Evolutionary conservation across 768 basidiomycete species (phyloP), one percentile per base, ranked within the genome.

Genomic region (Pholiota microspora): DNA sequence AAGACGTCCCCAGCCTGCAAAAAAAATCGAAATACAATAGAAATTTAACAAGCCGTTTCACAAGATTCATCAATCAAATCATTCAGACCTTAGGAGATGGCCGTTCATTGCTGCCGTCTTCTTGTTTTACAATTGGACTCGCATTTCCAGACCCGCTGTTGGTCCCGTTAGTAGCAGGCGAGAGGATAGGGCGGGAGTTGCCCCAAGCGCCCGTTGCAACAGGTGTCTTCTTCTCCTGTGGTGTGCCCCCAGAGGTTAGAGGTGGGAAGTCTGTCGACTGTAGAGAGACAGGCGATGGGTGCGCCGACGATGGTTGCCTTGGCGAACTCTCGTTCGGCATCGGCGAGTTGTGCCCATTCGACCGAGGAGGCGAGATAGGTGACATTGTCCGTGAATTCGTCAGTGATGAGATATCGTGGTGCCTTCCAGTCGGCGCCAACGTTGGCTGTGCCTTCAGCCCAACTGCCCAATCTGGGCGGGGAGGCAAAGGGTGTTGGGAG

Each of bases 391-490:
- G 76, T 34, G 71, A 73, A 59, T 62, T 76, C 55, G 54, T 61
- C 54, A 63, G 62, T 8, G 70, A 68, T 56, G n/a, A n/a, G n/a
- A 78, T 75, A 45, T 86, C 83, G 55, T 82, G 82, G 63, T 84
- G 80, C 8, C 84, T 77, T 34, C 45, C 42, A 13, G 88, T n/a
- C n/a, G n/a, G n/a, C n/a, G n/a, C 81, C 24, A 88, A 68, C 10
- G 83, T 88, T 25, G 86, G 84, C 56, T 89, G 86, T 0, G 89
- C 82, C 66, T 87, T 90, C 29, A 93, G 75, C 13, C 89, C 89
- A 3, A 93, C 88, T 15, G 92, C 91, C 92, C 92, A 94, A 67
- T 94, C 92, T 35, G 92, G 92, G 54, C 92, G 79, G 2, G 89
- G 73, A 3, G 92, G 92, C 34, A 94, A 77, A 12, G 91, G 92